Evolutionary conservation across 2,329 filamentous ascomycete species (phyloP), one percentile per base, ranked within the genome.

Genomic region (Phaeophleospora eucalypticola): DNA sequence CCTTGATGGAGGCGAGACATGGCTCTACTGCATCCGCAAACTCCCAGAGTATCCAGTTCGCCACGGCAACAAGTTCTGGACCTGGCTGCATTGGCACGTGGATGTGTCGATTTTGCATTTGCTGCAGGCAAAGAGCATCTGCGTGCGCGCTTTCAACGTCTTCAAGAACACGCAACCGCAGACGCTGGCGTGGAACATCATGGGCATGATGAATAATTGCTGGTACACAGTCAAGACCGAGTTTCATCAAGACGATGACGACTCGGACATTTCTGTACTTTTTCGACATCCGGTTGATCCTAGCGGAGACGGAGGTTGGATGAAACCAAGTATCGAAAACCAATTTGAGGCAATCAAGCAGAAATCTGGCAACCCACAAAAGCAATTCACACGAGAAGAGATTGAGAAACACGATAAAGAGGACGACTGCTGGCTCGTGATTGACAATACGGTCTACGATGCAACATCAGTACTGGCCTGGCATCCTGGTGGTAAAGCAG

Each of bases 161-260:
- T 71, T 71, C 59, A 77, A 75, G 50, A 75, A 75, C 49, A 75
- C 72, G 1, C 75, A 79, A 50, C 75, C 75, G 1, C 56, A 68
- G 47, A 60, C 67, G 16, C 65, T 67, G 3, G 62, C 59, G 3
- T 78, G 75, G 75, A 78, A 77, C 48, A 64, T 74, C 1, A 68
- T 73, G 69, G 74, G 71, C 9, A 77, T 78, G 73, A 77, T 79
- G 75, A 79, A 78, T 58, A 78, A 78, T 36, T 71, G 69, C 49
- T 75, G 71, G 70, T 77, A 77, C 50, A 49, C 60, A 1, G 69
- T 78, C 12, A 69, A 68, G 37, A 59, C 68, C 0, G 67, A 72
- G 29, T 66, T 72, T 3, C 45, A 61, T 0, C 59, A 66, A n/a
- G 59, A 62, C 12, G 51, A 61, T 14, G 55, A 68, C 2, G 60